Evolutionary conservation across 306 rosid genomes (phyloP), one percentile per base, ranked within the genome.

Genomic region (Cucurbita maxima): DNA sequence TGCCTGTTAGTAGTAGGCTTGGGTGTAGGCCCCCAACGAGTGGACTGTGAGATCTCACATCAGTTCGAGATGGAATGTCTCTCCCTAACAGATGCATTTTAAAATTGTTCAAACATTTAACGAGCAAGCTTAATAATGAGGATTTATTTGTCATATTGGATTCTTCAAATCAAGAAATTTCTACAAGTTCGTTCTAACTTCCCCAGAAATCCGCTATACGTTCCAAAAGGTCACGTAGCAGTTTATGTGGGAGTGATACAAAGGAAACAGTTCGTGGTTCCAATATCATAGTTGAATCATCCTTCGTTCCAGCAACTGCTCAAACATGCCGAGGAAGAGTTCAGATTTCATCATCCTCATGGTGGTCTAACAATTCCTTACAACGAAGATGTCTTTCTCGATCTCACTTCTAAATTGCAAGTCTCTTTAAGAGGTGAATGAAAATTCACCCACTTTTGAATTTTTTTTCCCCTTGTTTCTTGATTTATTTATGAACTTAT

Each of bases 381-480:
- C 36, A 41, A 64, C 18, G 36, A 64, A 25, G 53, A 64, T 44
- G 25, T 14, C 70, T 71, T 80, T 43, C 7, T 54, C 55, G 74
- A 61, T 34, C 22, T 75, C 74, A 78, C 71, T 75, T 78, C 82
- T 19, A 50, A 50, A 62, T 38, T 62, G 69, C 15, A 62, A 16
- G 22, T 38, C 48, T 62, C 50, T 38, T 38, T 37, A 37, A 61
- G 48, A 8, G 47, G 41, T 0, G 3, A 61, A 61, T 5, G 66
- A 15, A 59, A 59, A 59, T 36, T 59, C 1, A 16, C 69, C 22
- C 8, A 62, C 50, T 62, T 62, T 62, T 40, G 50, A 38, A 20
- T 0, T 14, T 15, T 36, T 0, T 0, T 10, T 58, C 13, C 13
- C 13, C 9, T 0, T 34, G 0, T 38, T 38, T 62, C 13, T 61